A percentile compares a stretch with the other conserved stretches of the same genome.
These are phyloP conservation scores for Phytophthora sansomeana DNA, from an alignment of 352 stramenopile genomes.

Conservation along the genomic window DNA sequence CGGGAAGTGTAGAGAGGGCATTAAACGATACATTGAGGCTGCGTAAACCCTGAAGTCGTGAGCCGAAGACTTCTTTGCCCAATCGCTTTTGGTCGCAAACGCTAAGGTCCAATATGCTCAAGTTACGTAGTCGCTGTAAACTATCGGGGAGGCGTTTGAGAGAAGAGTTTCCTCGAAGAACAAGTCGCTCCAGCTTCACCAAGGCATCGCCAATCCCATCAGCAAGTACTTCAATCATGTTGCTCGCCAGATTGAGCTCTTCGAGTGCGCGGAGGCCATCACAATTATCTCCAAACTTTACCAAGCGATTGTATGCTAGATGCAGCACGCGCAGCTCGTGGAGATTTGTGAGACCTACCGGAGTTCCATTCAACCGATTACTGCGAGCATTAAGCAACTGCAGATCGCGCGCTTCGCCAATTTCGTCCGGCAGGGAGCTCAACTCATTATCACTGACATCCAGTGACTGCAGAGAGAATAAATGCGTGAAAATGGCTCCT, in stretches of 20 bases:
- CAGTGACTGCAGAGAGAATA: constrained; percentile 65
- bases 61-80: constrained; percentile 56
- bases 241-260: constrained; percentile 63
- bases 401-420: constrained; percentile 63
- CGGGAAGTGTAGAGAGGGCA: constrained; percentile 44
- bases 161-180: constrained; percentile 46
- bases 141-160: constrained; percentile 53
- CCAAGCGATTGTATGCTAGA: constrained; percentile 55
- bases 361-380: constrained; percentile 55
- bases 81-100: constrained; percentile 61
- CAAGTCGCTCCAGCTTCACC: constrained; percentile 43
- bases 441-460: constrained; percentile 68
- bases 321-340: constrained; percentile 58
- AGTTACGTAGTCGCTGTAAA: constrained; percentile 47
- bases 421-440: constrained; percentile 50
- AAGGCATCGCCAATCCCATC: constrained; percentile 51
- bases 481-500: constrained; percentile 56
- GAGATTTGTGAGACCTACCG: constrained; percentile 32
- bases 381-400: constrained; percentile 52
- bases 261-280: constrained; percentile 47
- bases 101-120: constrained; percentile 52
- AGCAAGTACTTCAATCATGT: constrained; percentile 45
- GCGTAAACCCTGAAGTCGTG: constrained; percentile 38
- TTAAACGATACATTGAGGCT: constrained; percentile 60
- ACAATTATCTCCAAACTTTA: constrained; percentile 56